phyloP scores from a whole-genome alignment of 768 basidiomycete genomes.

The Lepiota venenata region DNA sequence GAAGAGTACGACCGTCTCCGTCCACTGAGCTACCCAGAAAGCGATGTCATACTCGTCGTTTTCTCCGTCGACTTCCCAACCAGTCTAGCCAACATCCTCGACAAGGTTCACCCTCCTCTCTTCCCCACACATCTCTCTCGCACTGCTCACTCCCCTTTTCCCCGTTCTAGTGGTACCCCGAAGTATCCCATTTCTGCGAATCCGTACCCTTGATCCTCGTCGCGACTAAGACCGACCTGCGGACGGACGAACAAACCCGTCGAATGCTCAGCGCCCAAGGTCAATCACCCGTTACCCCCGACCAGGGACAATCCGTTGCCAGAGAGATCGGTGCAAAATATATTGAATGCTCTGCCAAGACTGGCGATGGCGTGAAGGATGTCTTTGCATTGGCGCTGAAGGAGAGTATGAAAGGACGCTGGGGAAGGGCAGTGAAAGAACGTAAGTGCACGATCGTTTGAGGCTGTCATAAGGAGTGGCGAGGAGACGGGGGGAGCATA shows the following conservation, averaged over 20 bases:
- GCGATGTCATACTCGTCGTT: conserved; percentile 89
- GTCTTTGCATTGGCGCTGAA: conserved; percentile 87
- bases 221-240: conserved; percentile 91
- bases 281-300: conserved; percentile 71
- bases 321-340: conserved; percentile 93
- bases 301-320: conserved; percentile 83
- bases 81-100: conserved; percentile 86
- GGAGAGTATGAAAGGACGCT: conserved; percentile 82
- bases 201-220: conserved; percentile 88
- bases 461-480: neutral
- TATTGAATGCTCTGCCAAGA: conserved; percentile 92
- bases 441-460: conserved; percentile 68
- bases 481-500: neutral
- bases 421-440: conserved; percentile 69
- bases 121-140: neutral
- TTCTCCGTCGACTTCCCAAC: conserved; percentile 94
- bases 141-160: neutral
- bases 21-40: conserved; percentile 85
- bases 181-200: conserved; percentile 91
- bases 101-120: conserved; percentile 52
- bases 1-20: conserved; percentile 93
- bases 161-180: conserved; percentile 76
- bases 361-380: conserved; percentile 85
- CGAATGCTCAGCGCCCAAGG: conserved; percentile 91
- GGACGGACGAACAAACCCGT: conserved; percentile 80